These are phyloP conservation scores for Ceriops zippeliana DNA, from an alignment of 345 rosid species.

Conservation along the genomic window DNA sequence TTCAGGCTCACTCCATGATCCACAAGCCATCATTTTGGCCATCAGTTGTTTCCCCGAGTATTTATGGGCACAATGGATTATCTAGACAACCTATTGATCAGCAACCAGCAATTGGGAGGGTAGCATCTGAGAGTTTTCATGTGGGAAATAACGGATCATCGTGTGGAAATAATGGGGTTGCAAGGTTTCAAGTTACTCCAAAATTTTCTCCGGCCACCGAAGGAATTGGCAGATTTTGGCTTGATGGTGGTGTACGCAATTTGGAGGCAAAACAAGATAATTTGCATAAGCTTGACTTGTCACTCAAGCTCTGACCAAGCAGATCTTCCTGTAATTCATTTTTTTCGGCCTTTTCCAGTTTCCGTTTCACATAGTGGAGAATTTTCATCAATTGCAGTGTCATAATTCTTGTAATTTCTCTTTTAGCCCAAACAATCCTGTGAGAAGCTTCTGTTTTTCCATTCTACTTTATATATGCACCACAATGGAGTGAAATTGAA, in stretches of 20 bases:
- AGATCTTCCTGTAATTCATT: neutral
- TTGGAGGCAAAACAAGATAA: slow-evolving; percentile 57
- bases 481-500: no score
- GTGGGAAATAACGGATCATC: slow-evolving; percentile 25
- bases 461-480: neutral
- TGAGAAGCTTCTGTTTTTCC: slow-evolving; percentile 11
- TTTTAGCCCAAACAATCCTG: slow-evolving; percentile 16
- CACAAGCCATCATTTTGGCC: slow-evolving; percentile 40
- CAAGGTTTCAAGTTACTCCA: slow-evolving; percentile 32
- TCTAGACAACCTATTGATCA: slow-evolving; percentile 38
- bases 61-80: slow-evolving; percentile 40
- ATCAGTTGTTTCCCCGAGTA: slow-evolving; percentile 14
- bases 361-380: slow-evolving; percentile 1
- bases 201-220: slow-evolving; percentile 35
- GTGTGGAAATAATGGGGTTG: slow-evolving; percentile 22
- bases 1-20: slow-evolving; percentile 69
- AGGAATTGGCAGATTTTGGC: slow-evolving; percentile 35
- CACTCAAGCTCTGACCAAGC: slow-evolving; percentile 69
- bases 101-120: slow-evolving; percentile 43
- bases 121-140: slow-evolving; percentile 25
- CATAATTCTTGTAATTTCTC: slow-evolving; percentile 30
- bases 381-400: slow-evolving; percentile 3
- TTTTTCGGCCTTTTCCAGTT: neutral
- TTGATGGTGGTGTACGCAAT: slow-evolving; percentile 36
- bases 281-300: slow-evolving; percentile 75